Evolutionary conservation across 768 basidiomycete species (phyloP), one percentile per base, ranked within the genome.

Genomic region (Omphalotus guepiniiformis): DNA sequence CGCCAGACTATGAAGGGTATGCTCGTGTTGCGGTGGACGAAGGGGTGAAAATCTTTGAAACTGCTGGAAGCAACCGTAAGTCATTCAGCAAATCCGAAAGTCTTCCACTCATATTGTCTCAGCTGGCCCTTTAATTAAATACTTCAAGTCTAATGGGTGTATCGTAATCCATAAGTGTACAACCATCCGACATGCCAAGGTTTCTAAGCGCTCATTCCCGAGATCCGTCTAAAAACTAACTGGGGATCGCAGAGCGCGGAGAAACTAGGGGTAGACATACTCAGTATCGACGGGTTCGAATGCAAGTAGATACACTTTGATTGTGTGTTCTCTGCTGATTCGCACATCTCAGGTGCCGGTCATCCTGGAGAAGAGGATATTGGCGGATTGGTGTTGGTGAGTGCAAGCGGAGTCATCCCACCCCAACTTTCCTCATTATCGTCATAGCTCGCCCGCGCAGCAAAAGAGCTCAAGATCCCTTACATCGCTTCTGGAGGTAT

Each of bases 311-410:
- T 23, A 22, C 26, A 21, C 21, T 29, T 29, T 44, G 23, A 23
- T 32, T 42, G 22, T 21, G 9, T 40, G 4, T 11, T 11, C 30
- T 40, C 19, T n/a, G 35, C 41, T 42, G 36, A 40, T 16, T 19
- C 23, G 3, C 19, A 29, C 48, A 34, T 13, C 21, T 55, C 58
- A 92, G 89, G 90, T 59, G 93, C 92, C 25, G 93, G 93, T 21
- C 91, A 93, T 64, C 92, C 92, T 15, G 94, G 94, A 52, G 94
- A 96, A 60, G 89, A 95, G 35, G 94, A 96, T 59, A 87, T 96
- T 19, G 88, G 89, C 3, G 88, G 87, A 3, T 58, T 95, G 19
- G 86, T 96, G 3, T 66, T 96, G 68, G 91, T 91, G 54, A 32
- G 61, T 50, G 22, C 13, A 19, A 26, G 28, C 28, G 39, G 38